A percentile compares a stretch with the other conserved stretches of the same genome.
These are phyloP conservation scores for Talaromyces islandicus DNA, from an alignment of 2,329 filamentous ascomycete genomes.

Conservation along the genomic window DNA sequence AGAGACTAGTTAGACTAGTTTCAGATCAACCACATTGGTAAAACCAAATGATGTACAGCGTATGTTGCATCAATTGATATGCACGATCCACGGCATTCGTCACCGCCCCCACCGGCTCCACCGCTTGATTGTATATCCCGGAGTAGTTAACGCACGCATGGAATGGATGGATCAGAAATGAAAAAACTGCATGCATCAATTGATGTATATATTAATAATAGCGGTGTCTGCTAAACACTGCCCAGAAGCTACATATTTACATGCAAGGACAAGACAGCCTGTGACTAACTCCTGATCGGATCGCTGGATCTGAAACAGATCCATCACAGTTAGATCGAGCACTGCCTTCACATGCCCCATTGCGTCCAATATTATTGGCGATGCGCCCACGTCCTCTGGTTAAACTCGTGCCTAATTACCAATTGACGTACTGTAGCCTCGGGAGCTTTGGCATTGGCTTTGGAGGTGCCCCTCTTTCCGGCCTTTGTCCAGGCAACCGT, in stretches of 20 bases:
- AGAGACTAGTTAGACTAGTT: too few relatives aligned
- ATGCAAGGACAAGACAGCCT: too few relatives aligned
- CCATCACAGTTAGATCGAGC: neutral
- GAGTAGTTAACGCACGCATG: too few relatives aligned
- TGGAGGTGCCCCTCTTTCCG: neutral
- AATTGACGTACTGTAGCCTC: too few relatives aligned
- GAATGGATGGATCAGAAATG: too few relatives aligned
- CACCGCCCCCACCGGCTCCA: neutral
- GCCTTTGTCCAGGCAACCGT: neutral
- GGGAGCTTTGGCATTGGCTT: neutral
- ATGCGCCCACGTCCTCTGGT: neutral
- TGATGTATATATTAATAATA: too few relatives aligned
- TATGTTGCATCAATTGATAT: too few relatives aligned
- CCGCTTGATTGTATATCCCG: neutral
- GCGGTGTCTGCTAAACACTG: neutral
- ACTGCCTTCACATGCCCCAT: neutral
- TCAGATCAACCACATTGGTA: too few relatives aligned
- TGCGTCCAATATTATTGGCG: neutral
- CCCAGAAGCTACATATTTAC: neutral
- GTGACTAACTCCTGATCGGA: neutral
- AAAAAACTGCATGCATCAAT: too few relatives aligned
- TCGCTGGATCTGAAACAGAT: neutral
- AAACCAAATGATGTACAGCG: too few relatives aligned
- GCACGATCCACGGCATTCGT: neutral
- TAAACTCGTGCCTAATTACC: neutral